Base-by-base conservation (phyloP, 2,329 filamentous ascomycete species). In the Cladosporium sp. region DNA sequence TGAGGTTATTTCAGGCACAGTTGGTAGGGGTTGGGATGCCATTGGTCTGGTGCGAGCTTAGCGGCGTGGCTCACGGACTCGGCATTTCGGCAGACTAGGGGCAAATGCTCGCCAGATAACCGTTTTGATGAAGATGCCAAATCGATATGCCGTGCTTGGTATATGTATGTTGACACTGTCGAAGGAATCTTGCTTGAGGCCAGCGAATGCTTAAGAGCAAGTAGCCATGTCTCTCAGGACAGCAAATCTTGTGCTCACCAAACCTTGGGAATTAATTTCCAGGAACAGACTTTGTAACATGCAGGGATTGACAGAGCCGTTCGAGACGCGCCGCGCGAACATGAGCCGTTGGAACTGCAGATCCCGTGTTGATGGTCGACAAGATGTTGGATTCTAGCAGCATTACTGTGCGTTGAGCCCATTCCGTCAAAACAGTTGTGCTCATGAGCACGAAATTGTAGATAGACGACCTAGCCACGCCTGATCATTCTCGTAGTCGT, bases 31-130 rank as follows among this genome's bases (percentile, higher is more conserved):
- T 26, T 14, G 7, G 56, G 35, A 46, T 44, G 35, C 56, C 14
- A 59, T 59, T 59, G 56, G 56, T 59, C 56, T 59, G 14, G 23
- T 59, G 18, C 23, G 11, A 11, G 33, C 35, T 46, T 59, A 59
- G 56, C 28, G 56, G 56, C 56, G 6, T 59, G 33, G 23, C 56
- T 28, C 35, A 46, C 55, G 37, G 37, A 59, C 56, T 29, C 56
- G 35, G 56, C 35, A 59, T 46, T 26, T 31, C 56, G 56, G 56
- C 56, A 46, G 56, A 46, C 52, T 33, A 55, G 52, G 52, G 52
- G 26, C 28, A n/a, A 31, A 55, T 55, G 31, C n/a, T 31, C 29
- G 52, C 52, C 52, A 29, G 28, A 55, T 33, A 55, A 55, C 52
- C 52, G 52, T 55, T 55, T 55, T 21, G 49, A 33, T 55, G 52